Evolutionary conservation across 2,329 filamentous ascomycete species (phyloP).

Genomic region (Helminthosporium solani): DNA sequence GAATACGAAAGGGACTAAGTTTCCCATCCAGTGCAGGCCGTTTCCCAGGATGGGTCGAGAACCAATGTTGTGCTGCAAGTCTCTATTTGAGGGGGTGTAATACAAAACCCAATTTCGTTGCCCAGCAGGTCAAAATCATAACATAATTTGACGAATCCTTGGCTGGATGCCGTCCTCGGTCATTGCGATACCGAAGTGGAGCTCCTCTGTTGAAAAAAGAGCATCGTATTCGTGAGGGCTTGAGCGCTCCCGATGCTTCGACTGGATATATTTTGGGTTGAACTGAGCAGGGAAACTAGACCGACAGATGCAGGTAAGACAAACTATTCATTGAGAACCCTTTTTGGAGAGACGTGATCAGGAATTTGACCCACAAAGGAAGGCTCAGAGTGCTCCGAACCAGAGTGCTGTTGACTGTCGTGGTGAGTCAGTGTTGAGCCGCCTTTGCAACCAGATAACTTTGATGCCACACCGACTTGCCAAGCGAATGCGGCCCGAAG

Average conservation of each 20-base stretch:
- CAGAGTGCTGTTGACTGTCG: not conserved
- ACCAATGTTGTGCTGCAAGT: not conserved
- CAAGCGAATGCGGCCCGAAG: constrained; percentile 8
- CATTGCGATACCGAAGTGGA: not conserved
- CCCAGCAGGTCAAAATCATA: not conserved
- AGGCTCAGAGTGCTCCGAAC: not conserved
- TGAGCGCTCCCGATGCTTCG: not conserved
- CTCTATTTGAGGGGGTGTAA: not conserved
- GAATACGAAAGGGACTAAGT: not conserved
- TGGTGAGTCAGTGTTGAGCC: not conserved
- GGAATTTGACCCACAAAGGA: not conserved
- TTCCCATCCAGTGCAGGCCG: not conserved
- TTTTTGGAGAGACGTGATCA: not conserved
- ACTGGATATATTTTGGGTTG: not conserved
- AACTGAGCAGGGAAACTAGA: not conserved
- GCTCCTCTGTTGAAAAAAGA: not conserved
- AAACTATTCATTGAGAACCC: no score
- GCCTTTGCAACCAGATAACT: not conserved
- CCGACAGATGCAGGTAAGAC: not conserved
- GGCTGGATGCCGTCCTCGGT: not conserved
- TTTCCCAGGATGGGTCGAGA: not conserved
- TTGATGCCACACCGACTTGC: not conserved
- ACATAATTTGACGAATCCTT: not conserved
- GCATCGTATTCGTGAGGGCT: not conserved
- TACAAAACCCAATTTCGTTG: not conserved